Evolutionary conservation across 1,139 yeast genomes (phyloP).

Genomic region (Saccharomyces hybrid): DNA sequence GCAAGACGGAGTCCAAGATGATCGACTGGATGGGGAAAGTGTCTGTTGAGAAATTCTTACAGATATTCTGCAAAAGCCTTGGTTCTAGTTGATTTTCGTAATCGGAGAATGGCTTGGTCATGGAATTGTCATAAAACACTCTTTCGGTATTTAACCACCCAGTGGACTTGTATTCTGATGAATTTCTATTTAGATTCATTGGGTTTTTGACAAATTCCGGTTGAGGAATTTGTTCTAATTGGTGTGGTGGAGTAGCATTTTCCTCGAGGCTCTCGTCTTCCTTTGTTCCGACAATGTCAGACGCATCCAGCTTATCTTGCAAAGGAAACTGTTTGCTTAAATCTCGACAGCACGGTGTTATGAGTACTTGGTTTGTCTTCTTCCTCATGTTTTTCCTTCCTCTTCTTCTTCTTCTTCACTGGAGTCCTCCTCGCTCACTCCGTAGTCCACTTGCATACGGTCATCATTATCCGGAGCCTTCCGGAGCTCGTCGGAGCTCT

Average conservation of each 20-base stretch:
- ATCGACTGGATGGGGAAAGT: constrained; percentile 32
- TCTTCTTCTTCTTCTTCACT: constrained; percentile 4
- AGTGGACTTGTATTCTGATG: constrained; percentile 15
- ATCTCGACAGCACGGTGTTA: constrained; percentile 38
- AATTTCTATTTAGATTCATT: constrained; percentile 5
- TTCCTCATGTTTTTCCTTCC: constrained; percentile 13
- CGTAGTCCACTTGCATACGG: background rate
- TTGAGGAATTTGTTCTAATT: constrained; percentile 76
- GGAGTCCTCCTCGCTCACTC: background rate
- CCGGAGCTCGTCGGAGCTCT: constrained; percentile 13
- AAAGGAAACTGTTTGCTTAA: constrained; percentile 34
- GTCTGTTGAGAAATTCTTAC: constrained; percentile 20
- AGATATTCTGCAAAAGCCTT: constrained; percentile 22
- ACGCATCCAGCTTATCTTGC: constrained; percentile 27
- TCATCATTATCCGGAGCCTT: background rate
- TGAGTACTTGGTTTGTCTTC: constrained; percentile 27
- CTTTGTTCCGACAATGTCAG: constrained; percentile 7
- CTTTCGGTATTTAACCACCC: constrained; percentile 29
- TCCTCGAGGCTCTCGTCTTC: constrained; percentile 23
- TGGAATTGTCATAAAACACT: constrained; percentile 31
- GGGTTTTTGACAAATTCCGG: constrained; percentile 42
- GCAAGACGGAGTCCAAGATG: constrained; percentile 23
- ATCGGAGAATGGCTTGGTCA: constrained; percentile 21
- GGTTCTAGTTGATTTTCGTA: constrained; percentile 19
- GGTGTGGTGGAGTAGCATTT: constrained; percentile 37